These are phyloP conservation scores for Conidiobolus coronatus DNA, from an alignment of 371 early-diverging fungal genomes.

Conservation along the genomic window DNA sequence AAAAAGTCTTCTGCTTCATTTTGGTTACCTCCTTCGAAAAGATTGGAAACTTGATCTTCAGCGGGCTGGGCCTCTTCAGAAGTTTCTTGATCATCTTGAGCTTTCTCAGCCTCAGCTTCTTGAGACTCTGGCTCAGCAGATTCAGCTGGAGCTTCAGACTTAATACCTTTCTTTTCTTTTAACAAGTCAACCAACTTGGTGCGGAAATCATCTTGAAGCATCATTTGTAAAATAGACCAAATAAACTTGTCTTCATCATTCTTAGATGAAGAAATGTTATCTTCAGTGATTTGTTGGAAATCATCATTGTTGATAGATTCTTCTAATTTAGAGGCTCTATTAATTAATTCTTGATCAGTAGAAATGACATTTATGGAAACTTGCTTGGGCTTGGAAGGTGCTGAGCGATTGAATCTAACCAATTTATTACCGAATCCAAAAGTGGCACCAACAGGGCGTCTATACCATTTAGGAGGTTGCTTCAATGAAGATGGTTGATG, in stretches of 20 bases:
- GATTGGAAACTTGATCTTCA: neutral
- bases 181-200: constrained; percentile 64
- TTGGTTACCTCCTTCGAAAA: neutral
- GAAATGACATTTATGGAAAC: constrained; percentile 23
- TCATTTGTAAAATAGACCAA: constrained; percentile 66
- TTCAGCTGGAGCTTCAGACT: constrained; percentile 10
- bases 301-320: constrained; percentile 22
- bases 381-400: constrained; percentile 13
- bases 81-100: neutral
- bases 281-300: constrained; percentile 23
- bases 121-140: constrained; percentile 14
- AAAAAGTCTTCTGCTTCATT: constrained; percentile 8
- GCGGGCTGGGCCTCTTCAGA: constrained; percentile 9
- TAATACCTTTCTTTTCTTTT: constrained; percentile 43
- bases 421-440: constrained; percentile 85
- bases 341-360: constrained; percentile 34
- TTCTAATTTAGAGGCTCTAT: constrained; percentile 36
- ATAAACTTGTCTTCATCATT: constrained; percentile 31
- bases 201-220: constrained; percentile 57
- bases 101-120: constrained; percentile 7
- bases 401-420: constrained; percentile 29
- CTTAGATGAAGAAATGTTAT: constrained; percentile 14
- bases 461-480: constrained; percentile 88
- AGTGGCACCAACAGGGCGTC: constrained; percentile 67
- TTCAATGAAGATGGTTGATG: constrained; percentile 34